Conservation (phyloP, 2,329 filamentous ascomycete genomes). For the Emericellopsis atlantica region DNA sequence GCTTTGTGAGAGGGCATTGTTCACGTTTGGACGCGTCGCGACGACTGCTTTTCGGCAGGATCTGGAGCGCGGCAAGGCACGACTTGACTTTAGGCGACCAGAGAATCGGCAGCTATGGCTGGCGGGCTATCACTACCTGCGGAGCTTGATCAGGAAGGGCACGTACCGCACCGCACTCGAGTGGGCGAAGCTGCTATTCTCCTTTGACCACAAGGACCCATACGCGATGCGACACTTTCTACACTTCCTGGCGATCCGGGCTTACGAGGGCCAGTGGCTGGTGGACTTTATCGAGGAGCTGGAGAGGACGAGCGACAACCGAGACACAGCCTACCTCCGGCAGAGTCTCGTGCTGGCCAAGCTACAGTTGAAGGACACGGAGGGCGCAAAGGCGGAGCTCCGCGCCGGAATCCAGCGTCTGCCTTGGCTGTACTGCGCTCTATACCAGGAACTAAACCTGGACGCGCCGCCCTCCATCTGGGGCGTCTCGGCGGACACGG, state of each 20-base stretch:
- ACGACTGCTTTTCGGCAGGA: constrained; percentile 71
- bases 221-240: constrained; percentile 73
- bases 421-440: constrained; percentile 72
- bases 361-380: constrained; percentile 54
- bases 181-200: constrained; percentile 78
- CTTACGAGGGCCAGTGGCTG: constrained; percentile 64
- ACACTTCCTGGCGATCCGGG: constrained; percentile 74
- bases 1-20: constrained; percentile 79
- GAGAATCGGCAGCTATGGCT: constrained; percentile 93
- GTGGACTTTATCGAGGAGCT: constrained; percentile 49
- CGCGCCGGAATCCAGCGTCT: constrained; percentile 55
- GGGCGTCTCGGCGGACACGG: constrained; percentile 56
- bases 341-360: constrained; percentile 70
- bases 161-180: constrained; percentile 89
- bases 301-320: constrained; percentile 20
- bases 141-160: constrained; percentile 76
- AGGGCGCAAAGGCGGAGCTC: constrained; percentile 53
- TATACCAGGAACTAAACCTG: constrained; percentile 72
- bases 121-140: constrained; percentile 78
- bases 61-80: constrained; percentile 64
- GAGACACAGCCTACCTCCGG: constrained; percentile 51
- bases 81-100: constrained; percentile 66
- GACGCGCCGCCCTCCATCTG: constrained; percentile 71
- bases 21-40: constrained; percentile 82
- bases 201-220: constrained; percentile 65